These are phyloP conservation scores for Pestalotiopsis fici DNA, from an alignment of 2,329 filamentous ascomycete species.

Conservation along the genomic window DNA sequence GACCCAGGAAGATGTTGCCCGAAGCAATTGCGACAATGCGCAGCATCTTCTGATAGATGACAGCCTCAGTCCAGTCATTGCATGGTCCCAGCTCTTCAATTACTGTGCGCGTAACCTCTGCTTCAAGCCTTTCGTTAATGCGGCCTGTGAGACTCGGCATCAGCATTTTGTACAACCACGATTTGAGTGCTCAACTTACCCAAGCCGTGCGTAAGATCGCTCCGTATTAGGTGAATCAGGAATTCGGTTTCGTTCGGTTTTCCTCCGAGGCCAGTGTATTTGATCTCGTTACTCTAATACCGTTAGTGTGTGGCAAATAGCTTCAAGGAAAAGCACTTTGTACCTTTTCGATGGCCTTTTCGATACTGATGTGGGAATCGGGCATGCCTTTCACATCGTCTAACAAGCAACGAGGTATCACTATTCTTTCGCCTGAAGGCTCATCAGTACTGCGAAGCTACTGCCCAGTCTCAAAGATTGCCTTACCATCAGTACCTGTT, in stretches of 20 bases:
- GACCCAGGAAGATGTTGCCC: conserved; percentile 47
- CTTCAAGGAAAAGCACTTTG: background rate
- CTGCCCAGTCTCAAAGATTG: background rate
- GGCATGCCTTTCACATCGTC: conserved; percentile 27
- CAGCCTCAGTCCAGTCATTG: conserved; percentile 41
- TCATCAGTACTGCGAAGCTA: background rate
- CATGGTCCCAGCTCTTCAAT: conserved; percentile 33
- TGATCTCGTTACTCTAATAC: conserved; percentile 18
- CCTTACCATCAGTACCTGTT: conserved; percentile 21
- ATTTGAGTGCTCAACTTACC: conserved; percentile 14
- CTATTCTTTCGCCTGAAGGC: conserved; percentile 23
- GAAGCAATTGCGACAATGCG: conserved; percentile 48
- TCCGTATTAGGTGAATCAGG: conserved; percentile 18
- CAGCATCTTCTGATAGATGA: conserved; percentile 40
- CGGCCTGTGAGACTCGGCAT: conserved; percentile 14
- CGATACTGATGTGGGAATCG: conserved; percentile 27
- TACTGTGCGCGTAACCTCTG: conserved; percentile 37
- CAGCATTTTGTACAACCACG: background rate
- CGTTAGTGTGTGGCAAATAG: background rate
- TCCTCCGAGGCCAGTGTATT: conserved; percentile 15
- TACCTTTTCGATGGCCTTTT: conserved; percentile 9
- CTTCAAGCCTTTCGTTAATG: conserved; percentile 37
- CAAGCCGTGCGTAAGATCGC: conserved; percentile 23
- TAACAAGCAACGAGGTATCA: conserved; percentile 26
- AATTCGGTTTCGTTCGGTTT: conserved; percentile 10